Evolutionary conservation across 2,329 filamentous ascomycete species (phyloP).

Genomic region (Lasiodiplodia sp.): DNA sequence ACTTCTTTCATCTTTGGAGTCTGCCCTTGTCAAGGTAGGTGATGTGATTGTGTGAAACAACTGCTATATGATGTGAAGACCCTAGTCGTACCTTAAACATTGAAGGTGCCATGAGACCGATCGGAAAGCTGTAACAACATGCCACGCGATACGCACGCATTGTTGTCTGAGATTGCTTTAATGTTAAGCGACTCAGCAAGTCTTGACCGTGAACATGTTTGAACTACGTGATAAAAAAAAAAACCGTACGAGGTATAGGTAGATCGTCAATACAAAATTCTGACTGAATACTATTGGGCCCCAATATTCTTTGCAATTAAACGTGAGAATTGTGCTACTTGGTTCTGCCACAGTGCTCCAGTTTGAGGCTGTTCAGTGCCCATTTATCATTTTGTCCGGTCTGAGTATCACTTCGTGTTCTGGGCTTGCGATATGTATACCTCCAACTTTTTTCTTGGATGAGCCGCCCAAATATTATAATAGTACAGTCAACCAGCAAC

Average conservation of each 20-base stretch:
- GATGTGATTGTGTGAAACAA: background rate
- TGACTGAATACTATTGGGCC: background rate
- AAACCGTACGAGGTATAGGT: background rate
- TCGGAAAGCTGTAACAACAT: background rate
- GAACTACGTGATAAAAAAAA: no score
- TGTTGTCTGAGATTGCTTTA: background rate
- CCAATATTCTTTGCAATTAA: background rate
- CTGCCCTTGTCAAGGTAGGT: background rate
- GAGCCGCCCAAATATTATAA: background rate
- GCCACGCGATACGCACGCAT: background rate
- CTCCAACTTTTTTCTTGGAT: background rate
- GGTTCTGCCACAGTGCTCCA: background rate
- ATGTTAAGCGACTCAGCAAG: background rate
- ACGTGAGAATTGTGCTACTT: background rate
- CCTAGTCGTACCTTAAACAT: no score
- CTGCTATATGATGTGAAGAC: background rate
- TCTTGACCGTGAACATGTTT: background rate
- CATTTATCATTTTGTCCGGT: background rate
- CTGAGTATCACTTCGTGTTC: background rate
- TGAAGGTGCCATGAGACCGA: no score
- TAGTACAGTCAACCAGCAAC: no score
- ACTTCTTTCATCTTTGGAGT: background rate
- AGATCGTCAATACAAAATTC: background rate
- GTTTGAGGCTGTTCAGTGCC: background rate
- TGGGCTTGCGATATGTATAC: background rate